Percentiles rank a stretch among this genome's conserved stretches.
Evolutionary conservation across 306 rosid species (phyloP).

Genomic region (Vigna trinervia): DNA sequence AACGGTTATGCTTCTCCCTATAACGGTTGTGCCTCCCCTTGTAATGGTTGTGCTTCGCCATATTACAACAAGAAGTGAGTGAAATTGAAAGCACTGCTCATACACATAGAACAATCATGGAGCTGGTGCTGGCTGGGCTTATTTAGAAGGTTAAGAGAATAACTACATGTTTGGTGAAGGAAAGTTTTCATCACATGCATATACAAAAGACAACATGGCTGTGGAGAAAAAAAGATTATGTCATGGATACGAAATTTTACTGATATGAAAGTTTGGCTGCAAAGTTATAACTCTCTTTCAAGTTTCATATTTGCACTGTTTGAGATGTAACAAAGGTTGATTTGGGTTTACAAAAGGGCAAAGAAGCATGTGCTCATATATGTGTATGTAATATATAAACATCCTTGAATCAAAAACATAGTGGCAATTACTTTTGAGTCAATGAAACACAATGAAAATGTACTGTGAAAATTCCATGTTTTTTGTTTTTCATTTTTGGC

Average conservation of each 20-base stretch:
- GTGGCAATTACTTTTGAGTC: not conserved
- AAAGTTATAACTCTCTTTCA: conserved; percentile 21
- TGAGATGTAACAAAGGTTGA: conserved; percentile 31
- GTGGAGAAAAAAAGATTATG: not conserved
- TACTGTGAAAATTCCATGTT: not conserved
- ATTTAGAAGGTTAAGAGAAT: conserved; percentile 19
- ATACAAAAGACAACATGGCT: conserved; percentile 24
- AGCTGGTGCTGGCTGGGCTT: too few relatives aligned
- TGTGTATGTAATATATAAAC: conserved; percentile 18
- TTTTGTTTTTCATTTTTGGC: conserved; percentile 14
- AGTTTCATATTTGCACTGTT: conserved; percentile 6
- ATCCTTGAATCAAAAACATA: conserved; percentile 6
- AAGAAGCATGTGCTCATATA: conserved; percentile 5
- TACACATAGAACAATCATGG: not conserved
- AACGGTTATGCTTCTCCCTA: not conserved
- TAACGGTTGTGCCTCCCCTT: conserved; percentile 46
- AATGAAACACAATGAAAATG: not conserved
- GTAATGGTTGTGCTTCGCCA: conserved; percentile 48
- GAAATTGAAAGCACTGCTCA: not conserved
- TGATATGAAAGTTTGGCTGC: conserved; percentile 26
- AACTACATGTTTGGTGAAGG: conserved; percentile 36
- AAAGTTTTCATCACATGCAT: conserved; percentile 26
- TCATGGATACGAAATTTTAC: conserved; percentile 25
- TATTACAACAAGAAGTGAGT: conserved; percentile 41
- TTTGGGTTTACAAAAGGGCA: conserved; percentile 2